These are phyloP conservation scores for Pichia cephalocereana DNA, from an alignment of 805 yeast genomes.

Conservation along the genomic window DNA sequence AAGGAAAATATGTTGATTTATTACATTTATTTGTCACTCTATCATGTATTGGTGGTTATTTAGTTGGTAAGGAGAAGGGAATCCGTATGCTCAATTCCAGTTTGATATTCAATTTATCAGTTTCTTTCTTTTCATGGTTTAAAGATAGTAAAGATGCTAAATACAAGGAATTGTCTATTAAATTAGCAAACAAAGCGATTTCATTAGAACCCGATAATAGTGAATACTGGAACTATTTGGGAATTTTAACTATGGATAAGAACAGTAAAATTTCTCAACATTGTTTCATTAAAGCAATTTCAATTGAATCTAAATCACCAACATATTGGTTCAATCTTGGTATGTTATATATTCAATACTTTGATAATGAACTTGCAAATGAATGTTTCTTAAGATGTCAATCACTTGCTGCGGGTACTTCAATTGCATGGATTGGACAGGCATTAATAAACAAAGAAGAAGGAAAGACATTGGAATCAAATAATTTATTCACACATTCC, in stretches of 20 bases:
- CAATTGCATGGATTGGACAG: slow-evolving; percentile 78
- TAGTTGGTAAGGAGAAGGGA: slow-evolving; percentile 20
- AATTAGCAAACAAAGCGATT: slow-evolving; percentile 55
- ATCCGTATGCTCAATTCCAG: slow-evolving; percentile 45
- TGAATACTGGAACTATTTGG: slow-evolving; percentile 76
- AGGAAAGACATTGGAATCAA: slow-evolving; percentile 44
- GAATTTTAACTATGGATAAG: slow-evolving; percentile 56
- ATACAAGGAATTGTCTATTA: slow-evolving; percentile 45
- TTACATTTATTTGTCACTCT: slow-evolving; percentile 31
- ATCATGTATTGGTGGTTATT: slow-evolving; percentile 7
- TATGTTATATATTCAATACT: slow-evolving; percentile 55
- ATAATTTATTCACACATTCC: slow-evolving; percentile 65
- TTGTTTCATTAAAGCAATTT: slow-evolving; percentile 76
- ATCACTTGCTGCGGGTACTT: slow-evolving; percentile 68
- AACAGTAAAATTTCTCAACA: slow-evolving; percentile 81
- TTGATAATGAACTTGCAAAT: slow-evolving; percentile 64
- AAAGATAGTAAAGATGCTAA: slow-evolving; percentile 13
- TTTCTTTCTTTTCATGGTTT: slow-evolving; percentile 45
- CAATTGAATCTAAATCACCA: slow-evolving; percentile 59
- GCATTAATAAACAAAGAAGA: slow-evolving; percentile 51
- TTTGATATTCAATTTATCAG: slow-evolving; percentile 59
- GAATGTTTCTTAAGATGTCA: slow-evolving; percentile 68
- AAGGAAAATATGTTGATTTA: slow-evolving; percentile 10
- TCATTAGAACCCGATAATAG: slow-evolving; percentile 61
- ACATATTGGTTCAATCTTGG: slow-evolving; percentile 78